Base-by-base conservation (phyloP, 768 basidiomycete species). In the Chiua virens region DNA sequence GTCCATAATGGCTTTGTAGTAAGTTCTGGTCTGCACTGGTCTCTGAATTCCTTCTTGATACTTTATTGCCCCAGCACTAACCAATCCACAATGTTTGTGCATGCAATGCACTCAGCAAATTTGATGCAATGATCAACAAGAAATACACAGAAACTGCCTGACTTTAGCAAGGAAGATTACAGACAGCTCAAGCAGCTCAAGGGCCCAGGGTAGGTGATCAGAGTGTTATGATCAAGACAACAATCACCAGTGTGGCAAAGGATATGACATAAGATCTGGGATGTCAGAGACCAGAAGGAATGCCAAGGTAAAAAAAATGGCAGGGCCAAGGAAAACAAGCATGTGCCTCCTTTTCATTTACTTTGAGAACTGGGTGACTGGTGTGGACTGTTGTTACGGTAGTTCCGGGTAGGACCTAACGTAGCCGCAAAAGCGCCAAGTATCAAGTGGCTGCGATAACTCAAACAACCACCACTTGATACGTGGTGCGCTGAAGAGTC, bases 141-240 rank as follows among this genome's bases (percentile, higher is more conserved):
- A 85, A 82, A 60, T 92, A 85, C 55, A 80, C 82, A 34, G 76
- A 83, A 87, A 57, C 71, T 93, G 13, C 82, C 84, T 53, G 79
- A 78, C 52, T 86, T 91, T 65, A 82, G 77, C 52, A 86, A 89
- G 60, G 85, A 80, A 35, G 86, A 90, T 38, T 84, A 81, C 52
- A 72, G 85, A 52, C 74, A 86, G 47, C 73, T 90, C 4, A 79
- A 83, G 46, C 72, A 80, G 25, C 76, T 89, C 23, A 76, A 81
- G 5, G n/a, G 13, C n/a, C n/a, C n/a, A n/a, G n/a, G 5, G 20
- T 56, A 87, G 84, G 54, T 75, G 86, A 40, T 86, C 86, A 75
- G 47, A 87, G 86, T 47, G 70, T 83, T 35, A 62, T 71, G 13
- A 86, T 75, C 17, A 66, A 64, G 18, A 57, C 66, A 30, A 72